Percentiles rank a stretch among this genome's conserved stretches.
These are phyloP conservation scores for Saccharomycopsis vini DNA, from an alignment of 805 yeast species.

Conservation along the genomic window DNA sequence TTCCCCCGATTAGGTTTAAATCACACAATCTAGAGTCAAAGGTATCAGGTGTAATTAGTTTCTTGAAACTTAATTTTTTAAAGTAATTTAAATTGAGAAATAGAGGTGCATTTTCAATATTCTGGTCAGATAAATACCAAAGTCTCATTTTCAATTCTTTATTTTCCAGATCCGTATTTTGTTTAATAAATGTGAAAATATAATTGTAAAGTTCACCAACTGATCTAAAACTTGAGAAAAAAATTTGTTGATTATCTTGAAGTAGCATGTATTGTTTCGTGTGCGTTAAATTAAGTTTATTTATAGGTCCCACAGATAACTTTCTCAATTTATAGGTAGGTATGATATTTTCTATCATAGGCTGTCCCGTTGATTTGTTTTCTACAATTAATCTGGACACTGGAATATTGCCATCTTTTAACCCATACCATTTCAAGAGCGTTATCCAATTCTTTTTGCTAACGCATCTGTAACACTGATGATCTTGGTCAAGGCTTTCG, in stretches of 20 bases:
- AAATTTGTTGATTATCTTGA: constrained; percentile 3
- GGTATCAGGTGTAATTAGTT: background rate
- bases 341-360: constrained; percentile 5
- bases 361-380: background rate
- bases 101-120: constrained; percentile 3
- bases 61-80: constrained; percentile 4
- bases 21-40: constrained; percentile 3
- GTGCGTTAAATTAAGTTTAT: constrained; percentile 3
- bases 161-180: background rate
- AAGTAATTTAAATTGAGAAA: constrained; percentile 9
- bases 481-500: constrained; percentile 1
- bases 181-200: constrained; percentile 2
- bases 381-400: constrained; percentile 2
- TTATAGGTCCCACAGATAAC: constrained; percentile 3
- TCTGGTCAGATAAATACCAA: constrained; percentile 11
- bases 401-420: constrained; percentile 5
- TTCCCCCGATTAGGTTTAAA: constrained; percentile 8
- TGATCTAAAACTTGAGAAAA: constrained; percentile 7
- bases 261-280: background rate
- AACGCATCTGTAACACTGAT: constrained; percentile 6
- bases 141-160: constrained; percentile 5
- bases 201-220: constrained; percentile 8
- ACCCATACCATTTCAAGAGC: constrained; percentile 9
- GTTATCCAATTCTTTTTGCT: constrained; percentile 1
- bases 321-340: constrained; percentile 9